phyloP scores from a whole-genome alignment of 176 grass and related monocot species.

The Lolium multiflorum region DNA sequence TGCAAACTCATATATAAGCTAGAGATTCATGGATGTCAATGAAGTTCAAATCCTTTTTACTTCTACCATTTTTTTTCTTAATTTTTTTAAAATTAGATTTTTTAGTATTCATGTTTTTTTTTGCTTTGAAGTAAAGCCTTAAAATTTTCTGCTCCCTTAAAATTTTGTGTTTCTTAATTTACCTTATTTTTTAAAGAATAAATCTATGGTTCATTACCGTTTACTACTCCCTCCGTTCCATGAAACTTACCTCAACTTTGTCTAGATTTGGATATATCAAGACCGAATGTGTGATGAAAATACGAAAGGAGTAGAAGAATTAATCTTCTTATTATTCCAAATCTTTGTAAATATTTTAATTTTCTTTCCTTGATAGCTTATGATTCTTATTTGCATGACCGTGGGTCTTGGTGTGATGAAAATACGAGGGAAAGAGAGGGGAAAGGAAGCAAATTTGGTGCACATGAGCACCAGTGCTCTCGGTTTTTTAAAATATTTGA shows the following conservation, averaged over 20 bases:
- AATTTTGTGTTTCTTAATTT: too few relatives aligned
- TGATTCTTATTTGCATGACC: neutral
- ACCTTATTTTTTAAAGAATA: neutral
- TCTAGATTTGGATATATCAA: too few relatives aligned
- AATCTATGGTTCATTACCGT: neutral
- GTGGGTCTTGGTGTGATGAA: neutral
- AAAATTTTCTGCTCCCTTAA: too few relatives aligned
- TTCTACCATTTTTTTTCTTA: neutral
- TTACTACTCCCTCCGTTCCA: neutral
- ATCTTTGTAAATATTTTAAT: neutral
- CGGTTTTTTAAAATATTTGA: too few relatives aligned
- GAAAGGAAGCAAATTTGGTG: too few relatives aligned
- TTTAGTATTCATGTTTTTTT: neutral
- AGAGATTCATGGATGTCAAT: neutral
- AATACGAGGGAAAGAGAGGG: neutral
- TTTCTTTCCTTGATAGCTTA: neutral
- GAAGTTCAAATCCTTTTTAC: neutral
- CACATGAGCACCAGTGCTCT: too few relatives aligned
- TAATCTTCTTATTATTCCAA: neutral
- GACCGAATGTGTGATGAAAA: too few relatives aligned
- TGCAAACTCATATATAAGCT: neutral
- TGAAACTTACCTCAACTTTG: too few relatives aligned
- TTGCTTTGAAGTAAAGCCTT: neutral
- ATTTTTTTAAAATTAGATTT: neutral
- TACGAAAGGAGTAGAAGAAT: neutral